Evolutionary conservation across 2,329 filamentous ascomycete genomes (phyloP).

Genomic region (Verticillium isaacii): DNA sequence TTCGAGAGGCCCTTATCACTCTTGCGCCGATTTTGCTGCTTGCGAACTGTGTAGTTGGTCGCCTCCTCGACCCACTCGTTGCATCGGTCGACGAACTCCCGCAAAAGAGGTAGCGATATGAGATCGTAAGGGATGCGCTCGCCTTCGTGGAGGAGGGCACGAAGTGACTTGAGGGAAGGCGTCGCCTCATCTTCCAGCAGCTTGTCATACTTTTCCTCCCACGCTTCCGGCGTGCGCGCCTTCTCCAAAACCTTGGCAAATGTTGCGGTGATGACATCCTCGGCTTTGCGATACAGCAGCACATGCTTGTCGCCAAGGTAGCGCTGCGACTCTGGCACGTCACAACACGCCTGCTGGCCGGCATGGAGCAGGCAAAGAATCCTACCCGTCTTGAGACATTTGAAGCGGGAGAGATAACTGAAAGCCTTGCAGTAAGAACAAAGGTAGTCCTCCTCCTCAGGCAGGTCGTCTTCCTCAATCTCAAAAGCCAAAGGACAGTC

Average conservation of each 20-base stretch:
- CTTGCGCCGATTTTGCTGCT: conserved; percentile 95
- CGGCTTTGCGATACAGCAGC: conserved; percentile 71
- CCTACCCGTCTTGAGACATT: conserved; percentile 77
- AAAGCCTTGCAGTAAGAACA: conserved; percentile 91
- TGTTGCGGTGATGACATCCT: conserved; percentile 61
- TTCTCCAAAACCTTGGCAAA: conserved; percentile 81
- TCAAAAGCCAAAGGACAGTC: conserved; percentile 58
- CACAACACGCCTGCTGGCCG: conserved; percentile 76
- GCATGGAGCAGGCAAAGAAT: conserved; percentile 79
- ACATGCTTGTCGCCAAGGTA: conserved; percentile 66
- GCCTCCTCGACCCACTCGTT: conserved; percentile 98
- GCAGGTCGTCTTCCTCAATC: conserved; percentile 67
- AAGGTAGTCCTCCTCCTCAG: conserved; percentile 81
- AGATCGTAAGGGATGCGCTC: conserved; percentile 93
- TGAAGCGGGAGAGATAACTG: conserved; percentile 85
- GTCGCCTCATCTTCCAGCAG: conserved; percentile 77
- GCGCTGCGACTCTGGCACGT: conserved; percentile 60
- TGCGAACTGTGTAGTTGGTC: conserved; percentile 91
- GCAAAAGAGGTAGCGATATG: conserved; percentile 74
- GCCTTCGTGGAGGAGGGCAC: conserved; percentile 82
- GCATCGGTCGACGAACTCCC: conserved; percentile 89
- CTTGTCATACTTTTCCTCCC: conserved; percentile 86
- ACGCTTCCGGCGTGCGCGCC: conserved; percentile 76
- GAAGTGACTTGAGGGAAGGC: conserved; percentile 81
- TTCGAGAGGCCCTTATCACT: conserved; percentile 84